These are phyloP conservation scores for Trichosporon sp. DNA, from an alignment of 1,284 basidiomycete species.

Conservation along the genomic window DNA sequence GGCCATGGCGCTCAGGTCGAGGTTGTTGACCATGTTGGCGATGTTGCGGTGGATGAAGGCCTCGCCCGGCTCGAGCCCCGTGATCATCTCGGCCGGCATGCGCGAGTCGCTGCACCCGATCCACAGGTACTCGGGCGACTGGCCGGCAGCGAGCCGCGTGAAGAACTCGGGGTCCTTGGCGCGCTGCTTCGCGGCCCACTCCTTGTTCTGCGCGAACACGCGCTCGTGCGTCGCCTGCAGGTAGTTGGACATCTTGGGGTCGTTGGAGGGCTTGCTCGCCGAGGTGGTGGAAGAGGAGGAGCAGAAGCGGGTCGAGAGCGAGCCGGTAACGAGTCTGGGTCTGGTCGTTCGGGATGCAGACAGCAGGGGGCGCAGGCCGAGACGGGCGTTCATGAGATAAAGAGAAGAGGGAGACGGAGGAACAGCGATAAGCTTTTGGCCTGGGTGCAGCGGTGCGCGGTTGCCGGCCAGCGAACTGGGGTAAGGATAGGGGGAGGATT, in stretches of 20 bases:
- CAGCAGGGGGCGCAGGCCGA: background rate
- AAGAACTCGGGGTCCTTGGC: constrained; percentile 20
- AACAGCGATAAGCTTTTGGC: background rate
- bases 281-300: background rate
- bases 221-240: constrained; percentile 11
- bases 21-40: constrained; percentile 22
- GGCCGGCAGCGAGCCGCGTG: constrained; percentile 13
- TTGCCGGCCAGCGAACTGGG: too few relatives aligned
- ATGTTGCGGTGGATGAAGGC: constrained; percentile 27
- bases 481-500: background rate
- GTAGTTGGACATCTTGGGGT: background rate
- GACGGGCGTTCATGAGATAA: constrained; percentile 3
- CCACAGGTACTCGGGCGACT: constrained; percentile 24
- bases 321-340: background rate
- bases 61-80: constrained; percentile 21
- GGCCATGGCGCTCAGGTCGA: constrained; percentile 19
- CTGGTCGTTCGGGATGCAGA: background rate
- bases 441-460: background rate
- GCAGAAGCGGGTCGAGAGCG: background rate
- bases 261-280: background rate
- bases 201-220: constrained; percentile 15
- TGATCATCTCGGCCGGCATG: constrained; percentile 23
- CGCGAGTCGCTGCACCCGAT: constrained; percentile 21
- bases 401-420: background rate
- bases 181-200: constrained; percentile 12